Evolutionary conservation across 2,329 filamentous ascomycete genomes (phyloP), one percentile per base, ranked within the genome.

Genomic region (Madurella fahalii): DNA sequence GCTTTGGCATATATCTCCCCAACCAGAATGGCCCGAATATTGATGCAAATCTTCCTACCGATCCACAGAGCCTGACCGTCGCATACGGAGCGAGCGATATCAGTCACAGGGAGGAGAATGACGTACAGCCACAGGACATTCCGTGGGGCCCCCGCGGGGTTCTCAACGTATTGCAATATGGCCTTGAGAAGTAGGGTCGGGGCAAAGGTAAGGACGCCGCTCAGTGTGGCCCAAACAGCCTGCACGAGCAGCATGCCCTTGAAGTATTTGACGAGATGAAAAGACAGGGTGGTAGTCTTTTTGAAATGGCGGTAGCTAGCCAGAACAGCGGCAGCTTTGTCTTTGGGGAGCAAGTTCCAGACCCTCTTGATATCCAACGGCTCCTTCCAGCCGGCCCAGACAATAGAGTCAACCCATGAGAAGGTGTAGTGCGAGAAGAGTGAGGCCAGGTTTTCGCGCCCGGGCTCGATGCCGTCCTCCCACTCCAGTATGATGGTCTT

Each of bases 1-100:
- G 94, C 90, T 74, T 99, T 99, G 54, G 91, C 89, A 69, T 99
- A 99, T 45, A 99, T 94, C 67, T 99, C 94, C 52, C 94, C 94
- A 61, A 99, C 90, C 58, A 99, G 91, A 67, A 99, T 94, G 48
- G 94, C 92, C 59, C 93, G 87, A 42, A 97, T 79, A 58, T 90
- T 87, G 64, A 99, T 93, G 72, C 92, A 96, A 58, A 97, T 89
- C 71, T 91, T 96, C 53, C 94, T 87, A 15, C 94, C 94, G 56
- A 95, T 87, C 89, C 90, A 99, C 0, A 99, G 78, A 9, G 90
- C 89, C 69, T 94, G 89, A 17, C 88, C 89, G 70, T 94, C 90
- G 32, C 85, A 85, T 18, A 95, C 77, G 5, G 93, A 94, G 55
- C 91, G 88, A 20, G 94, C 74, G 40, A 89, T 79, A 56, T 94